A percentile compares a stretch with the other conserved stretches of the same genome.
These are phyloP conservation scores for Bipolaris bicolor DNA, from an alignment of 2,329 filamentous ascomycete species.

Conservation along the genomic window DNA sequence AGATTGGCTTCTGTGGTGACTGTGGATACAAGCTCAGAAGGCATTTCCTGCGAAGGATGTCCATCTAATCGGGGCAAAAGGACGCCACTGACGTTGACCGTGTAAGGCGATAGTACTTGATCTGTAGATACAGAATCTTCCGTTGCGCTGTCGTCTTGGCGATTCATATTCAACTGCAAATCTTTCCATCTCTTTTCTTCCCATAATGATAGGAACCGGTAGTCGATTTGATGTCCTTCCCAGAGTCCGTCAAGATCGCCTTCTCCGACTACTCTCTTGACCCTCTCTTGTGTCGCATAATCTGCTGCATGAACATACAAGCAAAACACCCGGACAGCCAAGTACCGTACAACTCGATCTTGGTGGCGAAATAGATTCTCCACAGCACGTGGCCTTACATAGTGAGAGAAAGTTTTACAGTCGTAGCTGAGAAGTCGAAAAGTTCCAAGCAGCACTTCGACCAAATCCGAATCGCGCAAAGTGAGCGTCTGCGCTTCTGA, in stretches of 20 bases:
- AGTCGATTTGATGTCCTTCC: conserved; percentile 80
- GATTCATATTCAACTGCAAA: conserved; percentile 20
- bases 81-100: conserved; percentile 46
- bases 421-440: conserved; percentile 84
- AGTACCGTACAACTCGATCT: conserved; percentile 70
- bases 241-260: conserved; percentile 71
- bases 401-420: conserved; percentile 67
- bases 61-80: conserved; percentile 48
- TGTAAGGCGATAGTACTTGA: conserved; percentile 38
- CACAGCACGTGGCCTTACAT: conserved; percentile 70
- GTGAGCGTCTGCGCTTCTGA: background rate
- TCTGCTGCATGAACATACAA: conserved; percentile 82
- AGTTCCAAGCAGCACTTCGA: conserved; percentile 66
- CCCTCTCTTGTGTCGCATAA: conserved; percentile 73
- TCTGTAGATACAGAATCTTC: conserved; percentile 9
- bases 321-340: conserved; percentile 82
- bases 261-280: conserved; percentile 68
- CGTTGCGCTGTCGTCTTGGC: conserved; percentile 4
- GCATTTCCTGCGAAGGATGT: conserved; percentile 32
- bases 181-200: conserved; percentile 62
- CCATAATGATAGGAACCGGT: conserved; percentile 72
- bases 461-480: conserved; percentile 26
- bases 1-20: conserved; percentile 76
- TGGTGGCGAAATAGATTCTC: conserved; percentile 69
- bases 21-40: conserved; percentile 63